Evolutionary conservation across 2,329 filamentous ascomycete genomes (phyloP).

Genomic region (Stagonosporopsis vannaccii): DNA sequence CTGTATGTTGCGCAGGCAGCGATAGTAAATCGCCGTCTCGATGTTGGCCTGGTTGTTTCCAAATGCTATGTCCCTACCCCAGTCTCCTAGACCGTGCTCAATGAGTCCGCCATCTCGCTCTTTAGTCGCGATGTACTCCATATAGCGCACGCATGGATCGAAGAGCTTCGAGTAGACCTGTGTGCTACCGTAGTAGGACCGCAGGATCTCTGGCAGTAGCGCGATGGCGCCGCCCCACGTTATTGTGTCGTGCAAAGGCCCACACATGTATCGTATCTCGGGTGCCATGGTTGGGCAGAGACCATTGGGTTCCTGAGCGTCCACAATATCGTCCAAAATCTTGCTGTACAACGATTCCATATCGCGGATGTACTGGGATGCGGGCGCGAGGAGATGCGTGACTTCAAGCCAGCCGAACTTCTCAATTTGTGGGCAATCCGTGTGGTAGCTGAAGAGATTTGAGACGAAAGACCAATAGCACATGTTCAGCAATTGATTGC

Average conservation of each 20-base stretch:
- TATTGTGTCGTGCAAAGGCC: constrained; percentile 57
- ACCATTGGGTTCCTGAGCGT: constrained; percentile 55
- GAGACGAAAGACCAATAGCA: constrained; percentile 55
- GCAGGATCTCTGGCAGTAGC: constrained; percentile 43
- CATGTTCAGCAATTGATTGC: constrained; percentile 53
- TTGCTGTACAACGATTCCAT: constrained; percentile 58
- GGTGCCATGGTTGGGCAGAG: constrained; percentile 59
- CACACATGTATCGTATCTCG: constrained; percentile 58
- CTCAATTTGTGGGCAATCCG: constrained; percentile 49
- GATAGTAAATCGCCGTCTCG: constrained; percentile 55
- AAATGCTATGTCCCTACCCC: constrained; percentile 54
- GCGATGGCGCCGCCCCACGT: constrained; percentile 54
- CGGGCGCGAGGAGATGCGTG: constrained; percentile 55
- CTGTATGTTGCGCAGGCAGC: constrained; percentile 48
- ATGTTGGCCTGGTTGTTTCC: constrained; percentile 57
- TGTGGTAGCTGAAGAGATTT: constrained; percentile 52
- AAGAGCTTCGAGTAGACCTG: constrained; percentile 50
- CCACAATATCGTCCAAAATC: constrained; percentile 57
- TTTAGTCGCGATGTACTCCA: constrained; percentile 53
- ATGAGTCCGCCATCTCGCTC: constrained; percentile 53
- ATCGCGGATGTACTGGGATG: constrained; percentile 57
- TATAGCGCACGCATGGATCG: constrained; percentile 49
- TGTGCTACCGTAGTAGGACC: constrained; percentile 52
- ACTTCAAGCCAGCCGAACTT: constrained; percentile 61
- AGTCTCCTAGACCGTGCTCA: constrained; percentile 55